These are phyloP conservation scores for Elongisporangium senticosum DNA, from an alignment of 352 stramenopile genomes.

Conservation along the genomic window DNA sequence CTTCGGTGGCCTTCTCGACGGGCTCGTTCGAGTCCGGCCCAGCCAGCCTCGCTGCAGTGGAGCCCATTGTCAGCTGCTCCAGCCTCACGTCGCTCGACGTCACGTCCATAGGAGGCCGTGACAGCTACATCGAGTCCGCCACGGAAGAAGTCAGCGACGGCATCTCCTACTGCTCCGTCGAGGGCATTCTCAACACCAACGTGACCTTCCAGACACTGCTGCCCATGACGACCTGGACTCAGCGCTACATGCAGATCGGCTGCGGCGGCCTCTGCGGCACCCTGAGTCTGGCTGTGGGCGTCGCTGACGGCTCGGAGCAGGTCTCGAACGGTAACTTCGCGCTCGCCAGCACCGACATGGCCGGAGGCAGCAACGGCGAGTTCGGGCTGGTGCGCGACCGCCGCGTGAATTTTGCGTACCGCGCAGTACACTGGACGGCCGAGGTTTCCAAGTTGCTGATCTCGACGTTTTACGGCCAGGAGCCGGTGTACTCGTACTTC, in stretches of 20 bases:
- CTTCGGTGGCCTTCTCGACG: not conserved
- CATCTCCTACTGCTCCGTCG: constrained; percentile 24
- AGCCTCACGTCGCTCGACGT: constrained; percentile 17
- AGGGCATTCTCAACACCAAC: constrained; percentile 21
- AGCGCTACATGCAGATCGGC: constrained; percentile 28
- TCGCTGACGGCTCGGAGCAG: constrained; percentile 12
- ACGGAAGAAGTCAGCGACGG: constrained; percentile 16
- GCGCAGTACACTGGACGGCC: constrained; percentile 31
- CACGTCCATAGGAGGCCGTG: constrained; percentile 12
- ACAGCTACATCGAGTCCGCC: constrained; percentile 16
- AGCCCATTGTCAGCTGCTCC: constrained; percentile 16
- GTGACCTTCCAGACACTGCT: constrained; percentile 25
- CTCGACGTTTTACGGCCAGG: constrained; percentile 30
- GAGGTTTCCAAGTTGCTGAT: constrained; percentile 33
- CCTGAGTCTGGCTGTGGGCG: constrained; percentile 15
- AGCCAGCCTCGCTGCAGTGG: constrained; percentile 14
- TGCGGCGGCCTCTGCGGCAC: constrained; percentile 25
- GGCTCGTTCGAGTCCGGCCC: not conserved
- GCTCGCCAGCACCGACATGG: constrained; percentile 24
- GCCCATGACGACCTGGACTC: constrained; percentile 26
- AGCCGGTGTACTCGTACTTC: constrained; percentile 34
- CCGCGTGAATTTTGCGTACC: constrained; percentile 27
- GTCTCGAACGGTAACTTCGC: constrained; percentile 24
- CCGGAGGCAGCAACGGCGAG: constrained; percentile 14
- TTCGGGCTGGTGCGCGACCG: constrained; percentile 28